phyloP scores from a whole-genome alignment of 78 protist genomes.

The Tieghemostelium lacteum region DNA sequence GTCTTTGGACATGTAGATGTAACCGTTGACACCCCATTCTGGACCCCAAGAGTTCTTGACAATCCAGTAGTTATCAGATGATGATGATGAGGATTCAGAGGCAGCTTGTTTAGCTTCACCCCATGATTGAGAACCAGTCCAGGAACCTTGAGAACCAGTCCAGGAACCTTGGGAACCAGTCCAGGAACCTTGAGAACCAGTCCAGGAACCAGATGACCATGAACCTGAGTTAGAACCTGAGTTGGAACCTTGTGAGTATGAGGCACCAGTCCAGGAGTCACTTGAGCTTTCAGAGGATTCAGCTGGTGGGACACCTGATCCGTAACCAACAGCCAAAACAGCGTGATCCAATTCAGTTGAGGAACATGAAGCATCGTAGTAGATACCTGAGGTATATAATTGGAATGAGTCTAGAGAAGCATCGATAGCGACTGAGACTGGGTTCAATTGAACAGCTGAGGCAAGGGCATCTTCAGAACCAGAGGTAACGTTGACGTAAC shows the following conservation, averaged over 20 bases:
- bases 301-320: constrained; percentile 23
- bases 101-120: neutral
- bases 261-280: constrained; percentile 3
- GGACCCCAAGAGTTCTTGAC: constrained; percentile 97
- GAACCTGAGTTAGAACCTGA: constrained; percentile 30
- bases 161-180: neutral
- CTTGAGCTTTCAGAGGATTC: neutral
- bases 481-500: constrained; percentile 49
- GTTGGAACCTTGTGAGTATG: neutral
- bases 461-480: constrained; percentile 74
- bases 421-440: constrained; percentile 93
- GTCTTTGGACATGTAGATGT: constrained; percentile 77
- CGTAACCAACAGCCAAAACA: constrained; percentile 91
- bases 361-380: constrained; percentile 74
- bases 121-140: neutral
- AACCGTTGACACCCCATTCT: constrained; percentile 87
- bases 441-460: constrained; percentile 53
- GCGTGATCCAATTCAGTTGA: constrained; percentile 87
- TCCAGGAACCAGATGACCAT: neutral
- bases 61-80: constrained; percentile 83
- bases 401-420: constrained; percentile 89
- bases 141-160: neutral
- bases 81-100: neutral
- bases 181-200: neutral
- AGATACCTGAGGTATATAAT: constrained; percentile 88